phyloP scores from a whole-genome alignment of 1,284 basidiomycete genomes.

The Ganoderma resinaceum region DNA sequence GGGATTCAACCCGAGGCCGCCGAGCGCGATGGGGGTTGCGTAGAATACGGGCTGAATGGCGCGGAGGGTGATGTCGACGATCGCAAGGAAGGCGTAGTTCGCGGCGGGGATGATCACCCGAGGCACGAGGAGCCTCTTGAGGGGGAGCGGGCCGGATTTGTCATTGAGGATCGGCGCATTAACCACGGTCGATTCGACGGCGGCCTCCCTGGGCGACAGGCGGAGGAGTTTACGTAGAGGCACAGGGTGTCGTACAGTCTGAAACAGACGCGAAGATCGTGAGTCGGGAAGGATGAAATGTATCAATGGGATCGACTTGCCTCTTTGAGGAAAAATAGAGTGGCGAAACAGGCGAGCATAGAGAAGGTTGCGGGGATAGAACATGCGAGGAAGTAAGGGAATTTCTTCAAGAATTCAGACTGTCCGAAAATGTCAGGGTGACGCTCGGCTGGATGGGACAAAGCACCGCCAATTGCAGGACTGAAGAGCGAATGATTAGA shows the following conservation, averaged over 20 bases:
- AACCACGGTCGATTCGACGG: slow-evolving; percentile 31
- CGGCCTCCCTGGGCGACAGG: slow-evolving; percentile 40
- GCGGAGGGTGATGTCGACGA: slow-evolving; percentile 61
- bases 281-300: slow-evolving; percentile 6
- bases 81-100: slow-evolving; percentile 65
- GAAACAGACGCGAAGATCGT: background rate
- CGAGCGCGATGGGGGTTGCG: slow-evolving; percentile 62
- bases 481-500: slow-evolving; percentile 39
- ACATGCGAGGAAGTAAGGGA: slow-evolving; percentile 82
- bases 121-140: slow-evolving; percentile 53
- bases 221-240: slow-evolving; percentile 39
- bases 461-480: slow-evolving; percentile 73
- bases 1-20: slow-evolving; percentile 59
- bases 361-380: slow-evolving; percentile 68
- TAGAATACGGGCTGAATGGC: slow-evolving; percentile 68
- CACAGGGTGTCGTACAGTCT: slow-evolving; percentile 44
- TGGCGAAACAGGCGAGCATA: slow-evolving; percentile 58
- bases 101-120: slow-evolving; percentile 54
- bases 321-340: slow-evolving; percentile 67
- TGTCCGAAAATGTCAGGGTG: slow-evolving; percentile 70
- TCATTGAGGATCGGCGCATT: slow-evolving; percentile 36
- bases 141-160: slow-evolving; percentile 52
- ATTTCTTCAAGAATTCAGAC: slow-evolving; percentile 65
- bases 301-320: slow-evolving; percentile 42
- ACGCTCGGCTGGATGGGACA: slow-evolving; percentile 69